phyloP scores from a whole-genome alignment of 805 yeast species.

The Sugiyamaella valdiviana region DNA sequence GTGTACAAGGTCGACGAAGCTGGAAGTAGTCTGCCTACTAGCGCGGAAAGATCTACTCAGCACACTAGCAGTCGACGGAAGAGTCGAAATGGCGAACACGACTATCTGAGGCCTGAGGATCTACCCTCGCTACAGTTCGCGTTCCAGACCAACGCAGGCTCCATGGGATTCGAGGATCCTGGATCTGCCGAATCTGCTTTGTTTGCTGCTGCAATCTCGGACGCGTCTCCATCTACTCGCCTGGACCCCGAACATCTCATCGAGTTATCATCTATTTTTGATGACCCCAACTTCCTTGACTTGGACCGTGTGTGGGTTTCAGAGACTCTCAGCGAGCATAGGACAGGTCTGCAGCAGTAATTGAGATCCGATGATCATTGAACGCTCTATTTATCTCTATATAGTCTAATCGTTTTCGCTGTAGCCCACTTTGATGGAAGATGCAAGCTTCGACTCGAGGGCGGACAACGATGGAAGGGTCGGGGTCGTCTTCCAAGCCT shows the following conservation, averaged over 20 bases:
- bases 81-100: too few relatives aligned
- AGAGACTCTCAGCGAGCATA: too few relatives aligned
- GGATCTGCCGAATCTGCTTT: neutral
- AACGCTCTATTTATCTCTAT: too few relatives aligned
- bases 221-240: neutral
- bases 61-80: neutral
- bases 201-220: neutral
- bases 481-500: neutral
- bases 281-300: constrained; percentile 8
- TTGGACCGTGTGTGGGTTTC: constrained; percentile 8
- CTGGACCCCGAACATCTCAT: neutral
- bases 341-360: too few relatives aligned
- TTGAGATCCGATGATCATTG: too few relatives aligned
- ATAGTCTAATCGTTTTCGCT: neutral
- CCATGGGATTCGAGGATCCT: neutral
- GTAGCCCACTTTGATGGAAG: neutral
- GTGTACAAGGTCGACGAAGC: constrained; percentile 5
- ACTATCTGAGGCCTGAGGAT: neutral
- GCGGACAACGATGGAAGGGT: neutral
- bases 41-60: neutral
- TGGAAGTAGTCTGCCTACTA: neutral
- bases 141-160: neutral
- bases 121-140: constrained; percentile 4
- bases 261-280: constrained; percentile 5
- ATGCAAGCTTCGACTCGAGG: neutral